Conservation (phyloP, 345 rosid species). For the Microthlaspi erraticum region DNA sequence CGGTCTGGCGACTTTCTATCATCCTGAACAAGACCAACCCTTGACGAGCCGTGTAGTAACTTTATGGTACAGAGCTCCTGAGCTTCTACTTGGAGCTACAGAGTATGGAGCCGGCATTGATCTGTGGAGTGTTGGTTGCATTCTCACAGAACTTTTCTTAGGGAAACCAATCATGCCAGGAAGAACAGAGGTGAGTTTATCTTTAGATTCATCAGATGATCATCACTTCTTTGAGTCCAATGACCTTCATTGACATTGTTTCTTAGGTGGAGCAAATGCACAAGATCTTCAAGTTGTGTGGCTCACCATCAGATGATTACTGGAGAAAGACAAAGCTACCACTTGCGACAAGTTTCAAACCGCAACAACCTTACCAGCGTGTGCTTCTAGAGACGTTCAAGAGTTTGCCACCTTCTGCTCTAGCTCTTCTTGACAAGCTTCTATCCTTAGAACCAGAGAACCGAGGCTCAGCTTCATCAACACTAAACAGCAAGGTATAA, state of each 20-base stretch:
- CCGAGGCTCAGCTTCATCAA: slow-evolving; percentile 60
- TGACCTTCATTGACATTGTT: slow-evolving; percentile 7
- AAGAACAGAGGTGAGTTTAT: slow-evolving; percentile 73
- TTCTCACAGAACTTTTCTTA: slow-evolving; percentile 84
- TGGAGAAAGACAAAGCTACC: slow-evolving; percentile 92
- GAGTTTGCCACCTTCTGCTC: slow-evolving; percentile 77
- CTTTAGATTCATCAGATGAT: not conserved
- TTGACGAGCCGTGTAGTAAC: slow-evolving; percentile 99
- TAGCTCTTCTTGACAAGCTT: slow-evolving; percentile 81
- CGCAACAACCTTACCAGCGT: slow-evolving; percentile 92
- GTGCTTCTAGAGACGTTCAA: slow-evolving; percentile 78
- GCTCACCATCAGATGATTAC: slow-evolving; percentile 90
- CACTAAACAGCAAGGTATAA: slow-evolving; percentile 62
- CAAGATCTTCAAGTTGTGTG: slow-evolving; percentile 95
- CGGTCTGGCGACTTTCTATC: slow-evolving; percentile 79
- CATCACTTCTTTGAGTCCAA: not conserved
- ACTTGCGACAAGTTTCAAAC: slow-evolving; percentile 86
- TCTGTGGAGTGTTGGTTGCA: slow-evolving; percentile 98
- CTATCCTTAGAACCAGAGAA: slow-evolving; percentile 83
- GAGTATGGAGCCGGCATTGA: slow-evolving; percentile 89
- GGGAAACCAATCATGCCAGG: slow-evolving; percentile 98
- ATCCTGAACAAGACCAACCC: slow-evolving; percentile 79
- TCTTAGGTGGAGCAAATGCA: slow-evolving; percentile 94
- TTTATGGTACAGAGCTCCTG: slow-evolving; percentile 97
- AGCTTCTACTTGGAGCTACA: slow-evolving; percentile 95